Percentiles rank a stretch among this genome's conserved stretches.
phyloP scores from a whole-genome alignment of 2,329 filamentous ascomycete genomes.

The Torrubiellomyces zombiae region DNA sequence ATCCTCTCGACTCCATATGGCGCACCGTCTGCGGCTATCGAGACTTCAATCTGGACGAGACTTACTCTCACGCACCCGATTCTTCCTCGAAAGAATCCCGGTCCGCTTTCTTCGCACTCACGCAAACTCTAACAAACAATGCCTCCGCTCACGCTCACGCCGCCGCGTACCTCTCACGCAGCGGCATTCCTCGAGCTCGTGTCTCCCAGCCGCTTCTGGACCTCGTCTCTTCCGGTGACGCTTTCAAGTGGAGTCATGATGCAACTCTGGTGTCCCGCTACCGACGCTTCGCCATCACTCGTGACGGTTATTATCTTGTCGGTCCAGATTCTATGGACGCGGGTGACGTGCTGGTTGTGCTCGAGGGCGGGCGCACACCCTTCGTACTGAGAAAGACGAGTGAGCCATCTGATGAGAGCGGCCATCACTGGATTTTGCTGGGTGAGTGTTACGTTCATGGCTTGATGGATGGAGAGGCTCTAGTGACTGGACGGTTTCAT shows the following conservation, averaged over 20 bases:
- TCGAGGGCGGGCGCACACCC: conserved; percentile 17
- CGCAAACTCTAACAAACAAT: conserved; percentile 19
- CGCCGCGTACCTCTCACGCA: conserved; percentile 15
- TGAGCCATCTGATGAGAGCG: background rate
- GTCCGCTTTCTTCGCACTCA: conserved; percentile 15
- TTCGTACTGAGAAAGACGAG: conserved; percentile 13
- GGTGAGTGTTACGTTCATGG: conserved; percentile 22
- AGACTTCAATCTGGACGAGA: conserved; percentile 10
- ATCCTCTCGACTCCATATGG: conserved; percentile 16
- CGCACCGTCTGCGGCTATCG: conserved; percentile 10
- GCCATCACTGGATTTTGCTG: conserved; percentile 12
- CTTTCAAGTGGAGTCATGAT: conserved; percentile 18
- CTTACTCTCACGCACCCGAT: conserved; percentile 9
- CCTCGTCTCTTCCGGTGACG: conserved; percentile 12
- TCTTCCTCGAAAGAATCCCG: background rate
- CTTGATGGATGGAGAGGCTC: conserved; percentile 18
- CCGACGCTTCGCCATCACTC: conserved; percentile 15
- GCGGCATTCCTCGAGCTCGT: conserved; percentile 3
- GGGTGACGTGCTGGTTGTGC: conserved; percentile 15
- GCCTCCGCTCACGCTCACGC: conserved; percentile 12
- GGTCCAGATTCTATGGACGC: conserved; percentile 14
- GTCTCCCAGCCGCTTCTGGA: conserved; percentile 10
- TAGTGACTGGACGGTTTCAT: conserved; percentile 7
- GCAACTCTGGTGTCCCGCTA: conserved; percentile 18
- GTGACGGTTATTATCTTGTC: conserved; percentile 15